Base-by-base conservation (phyloP, 352 stramenopile genomes). In the Phytophthora quininea region DNA sequence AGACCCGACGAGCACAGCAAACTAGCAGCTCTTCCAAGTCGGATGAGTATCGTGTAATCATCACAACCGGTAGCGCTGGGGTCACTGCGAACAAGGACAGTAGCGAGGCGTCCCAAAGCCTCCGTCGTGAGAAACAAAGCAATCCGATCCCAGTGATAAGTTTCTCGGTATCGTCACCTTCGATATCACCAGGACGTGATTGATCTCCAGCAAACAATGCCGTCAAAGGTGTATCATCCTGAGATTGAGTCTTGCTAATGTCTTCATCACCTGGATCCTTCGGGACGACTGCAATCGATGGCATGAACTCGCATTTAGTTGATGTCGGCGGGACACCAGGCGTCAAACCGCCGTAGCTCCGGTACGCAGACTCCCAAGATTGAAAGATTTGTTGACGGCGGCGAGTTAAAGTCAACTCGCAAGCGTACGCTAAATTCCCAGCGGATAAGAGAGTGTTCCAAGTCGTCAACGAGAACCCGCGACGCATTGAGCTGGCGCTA, bases 361-460 rank as follows among this genome's bases (percentile, higher is more conserved):
- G 48, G 32, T 75, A 75, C 8, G 67, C 62, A 51, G 62, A 46
- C 35, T 64, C 67, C 67, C 67, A 75, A 33, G 52, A 52, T 38
- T 58, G 27, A 27, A 72, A 75, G 35, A 72, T 27, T 19, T 14
- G 40, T 7, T 64, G 6, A 5, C 67, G 46, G 32, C 29, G 52
- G 15, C 49, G 29, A 56, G 58, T 52, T 19, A 46, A 9, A 30
- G 30, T 29, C 2, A 75, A 31, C 29, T 75, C 67, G 29, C 67
- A 62, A 0, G 52, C 65, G 24, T 92, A 92, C 0, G 67, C 62
- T 7, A 91, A 27, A 0, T 76, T 31, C 9, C 69, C 79, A 51
- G 84, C 80, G 1, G 67, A 61, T 1, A 94, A 31, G 6, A 92
- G 65, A 1, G 82, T 76, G 35, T 91, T 90, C 80, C 81, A 89